Evolutionary conservation across 2,329 filamentous ascomycete species (phyloP).

Genomic region (Ophiostoma fasciatum): DNA sequence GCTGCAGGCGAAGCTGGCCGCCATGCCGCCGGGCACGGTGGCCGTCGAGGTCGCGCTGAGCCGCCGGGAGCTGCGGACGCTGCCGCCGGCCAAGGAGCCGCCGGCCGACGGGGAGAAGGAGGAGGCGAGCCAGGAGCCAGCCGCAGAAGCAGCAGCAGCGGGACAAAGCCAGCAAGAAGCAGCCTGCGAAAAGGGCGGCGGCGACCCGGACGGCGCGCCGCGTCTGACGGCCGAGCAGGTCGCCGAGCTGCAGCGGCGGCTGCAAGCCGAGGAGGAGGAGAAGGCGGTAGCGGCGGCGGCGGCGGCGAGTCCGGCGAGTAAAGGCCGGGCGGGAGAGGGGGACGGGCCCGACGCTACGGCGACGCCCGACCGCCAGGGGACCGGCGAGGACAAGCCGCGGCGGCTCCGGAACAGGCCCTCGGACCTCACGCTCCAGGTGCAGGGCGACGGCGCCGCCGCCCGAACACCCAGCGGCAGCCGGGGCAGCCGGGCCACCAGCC

Average conservation of each 20-base stretch:
- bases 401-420: too few species aligned
- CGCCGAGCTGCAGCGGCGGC: conserved; percentile 1
- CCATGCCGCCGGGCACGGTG: conserved; percentile 23
- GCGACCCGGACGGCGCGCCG: neutral
- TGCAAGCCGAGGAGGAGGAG: neutral
- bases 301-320: neutral
- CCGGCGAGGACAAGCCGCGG: too few species aligned
- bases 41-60: conserved; percentile 41
- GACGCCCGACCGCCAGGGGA: too few species aligned
- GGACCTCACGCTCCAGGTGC: too few species aligned
- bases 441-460: too few species aligned
- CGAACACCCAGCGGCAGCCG: too few species aligned
- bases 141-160: neutral
- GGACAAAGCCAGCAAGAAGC: neutral
- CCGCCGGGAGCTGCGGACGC: conserved; percentile 29
- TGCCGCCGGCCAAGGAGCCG: conserved; percentile 2
- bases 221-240: conserved; percentile 2
- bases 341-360: neutral
- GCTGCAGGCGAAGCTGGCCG: conserved; percentile 26
- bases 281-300: too few species aligned
- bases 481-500: too few species aligned
- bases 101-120: neutral
- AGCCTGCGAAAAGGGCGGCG: too few species aligned
- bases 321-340: neutral
- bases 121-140: neutral